Evolutionary conservation across 1,284 basidiomycete genomes (phyloP).

Genomic region (Ceratobasidium sp.): DNA sequence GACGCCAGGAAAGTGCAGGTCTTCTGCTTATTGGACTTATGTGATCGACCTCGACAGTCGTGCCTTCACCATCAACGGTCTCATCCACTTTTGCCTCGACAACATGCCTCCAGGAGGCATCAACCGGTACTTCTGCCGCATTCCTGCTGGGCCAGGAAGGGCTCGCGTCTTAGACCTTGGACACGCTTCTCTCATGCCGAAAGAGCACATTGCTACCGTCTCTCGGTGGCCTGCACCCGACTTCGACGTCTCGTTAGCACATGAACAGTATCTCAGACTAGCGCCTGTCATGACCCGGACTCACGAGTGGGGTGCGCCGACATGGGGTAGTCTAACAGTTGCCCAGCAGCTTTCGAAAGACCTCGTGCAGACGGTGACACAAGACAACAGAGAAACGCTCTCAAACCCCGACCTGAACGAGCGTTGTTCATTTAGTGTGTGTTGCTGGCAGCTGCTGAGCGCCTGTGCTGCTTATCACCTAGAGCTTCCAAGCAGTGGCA

Average conservation of each 20-base stretch:
- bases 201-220: too few relatives aligned
- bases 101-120: slow-evolving; percentile 3
- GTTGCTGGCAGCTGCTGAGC: not conserved
- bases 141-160: too few relatives aligned
- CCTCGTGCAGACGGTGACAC: not conserved
- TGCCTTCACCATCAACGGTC: slow-evolving; percentile 28
- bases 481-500: too few relatives aligned
- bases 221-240: too few relatives aligned
- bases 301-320: slow-evolving; percentile 21
- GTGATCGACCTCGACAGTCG: slow-evolving; percentile 31
- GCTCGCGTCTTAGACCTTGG: too few relatives aligned
- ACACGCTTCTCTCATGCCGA: too few relatives aligned
- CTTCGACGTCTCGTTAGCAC: not conserved
- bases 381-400: not conserved
- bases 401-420: not conserved
- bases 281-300: not conserved
- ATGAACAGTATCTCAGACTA: not conserved
- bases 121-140: not conserved
- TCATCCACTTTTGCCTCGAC: slow-evolving; percentile 17
- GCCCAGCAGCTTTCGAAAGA: not conserved
- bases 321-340: slow-evolving; percentile 4
- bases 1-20: not conserved
- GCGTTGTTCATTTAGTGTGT: not conserved
- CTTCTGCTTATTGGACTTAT: slow-evolving; percentile 34
- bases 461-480: not conserved